Evolutionary conservation across 371 early-diverging fungal species (phyloP).

Genomic region (Mucor irregularis): DNA sequence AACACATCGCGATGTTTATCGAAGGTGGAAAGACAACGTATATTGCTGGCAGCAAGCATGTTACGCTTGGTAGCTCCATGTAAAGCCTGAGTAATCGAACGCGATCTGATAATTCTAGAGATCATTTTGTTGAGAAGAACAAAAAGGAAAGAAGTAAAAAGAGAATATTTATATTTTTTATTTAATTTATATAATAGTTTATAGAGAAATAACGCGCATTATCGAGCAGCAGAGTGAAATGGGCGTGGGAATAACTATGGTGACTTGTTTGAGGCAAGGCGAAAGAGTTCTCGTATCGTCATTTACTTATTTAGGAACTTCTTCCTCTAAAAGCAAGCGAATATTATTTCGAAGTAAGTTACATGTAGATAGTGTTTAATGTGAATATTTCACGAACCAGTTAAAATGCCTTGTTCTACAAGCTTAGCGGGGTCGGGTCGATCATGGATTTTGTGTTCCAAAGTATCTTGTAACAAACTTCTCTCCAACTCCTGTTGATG

Average conservation of each 20-base stretch:
- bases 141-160: background rate
- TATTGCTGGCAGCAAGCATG: background rate
- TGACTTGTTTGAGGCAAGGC: slow-evolving; percentile 3
- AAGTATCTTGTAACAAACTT: slow-evolving; percentile 62
- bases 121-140: slow-evolving; percentile 2
- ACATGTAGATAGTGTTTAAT: background rate
- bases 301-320: slow-evolving; percentile 18
- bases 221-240: background rate
- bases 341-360: background rate
- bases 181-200: background rate
- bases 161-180: background rate
- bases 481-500: slow-evolving; percentile 54
- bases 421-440: slow-evolving; percentile 73
- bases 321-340: slow-evolving; percentile 6
- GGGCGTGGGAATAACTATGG: slow-evolving; percentile 12
- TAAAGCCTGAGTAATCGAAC: slow-evolving; percentile 1
- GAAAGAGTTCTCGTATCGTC: background rate
- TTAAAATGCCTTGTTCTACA: slow-evolving; percentile 69
- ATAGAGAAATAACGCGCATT: background rate
- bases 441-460: slow-evolving; percentile 70
- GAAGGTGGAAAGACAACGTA: slow-evolving; percentile 40
- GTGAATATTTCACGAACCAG: slow-evolving; percentile 10
- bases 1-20: slow-evolving; percentile 55
- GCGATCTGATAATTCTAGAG: slow-evolving; percentile 6
- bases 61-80: background rate